Conservation (phyloP, 495 filamentous ascomycete genomes). For the Corynascus novoguineensis region DNA sequence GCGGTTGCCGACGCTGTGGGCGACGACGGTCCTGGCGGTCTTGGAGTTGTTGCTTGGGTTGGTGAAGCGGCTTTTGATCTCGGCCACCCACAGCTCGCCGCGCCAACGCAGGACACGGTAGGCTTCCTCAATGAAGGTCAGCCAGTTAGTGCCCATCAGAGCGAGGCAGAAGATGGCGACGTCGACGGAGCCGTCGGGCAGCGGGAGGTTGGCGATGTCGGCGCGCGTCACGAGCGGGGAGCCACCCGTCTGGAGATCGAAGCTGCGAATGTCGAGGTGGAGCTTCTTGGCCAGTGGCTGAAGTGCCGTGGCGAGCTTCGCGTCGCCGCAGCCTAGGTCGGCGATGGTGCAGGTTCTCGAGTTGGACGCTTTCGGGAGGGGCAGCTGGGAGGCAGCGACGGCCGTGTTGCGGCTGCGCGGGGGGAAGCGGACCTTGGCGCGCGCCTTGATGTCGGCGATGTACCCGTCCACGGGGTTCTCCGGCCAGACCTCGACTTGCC, state of each 20-base stretch:
- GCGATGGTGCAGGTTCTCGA: slow-evolving; percentile 65
- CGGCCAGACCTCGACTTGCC: slow-evolving; percentile 91
- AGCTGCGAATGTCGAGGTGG: slow-evolving; percentile 37
- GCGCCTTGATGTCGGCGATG: slow-evolving; percentile 57
- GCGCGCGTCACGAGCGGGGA: slow-evolving; percentile 71
- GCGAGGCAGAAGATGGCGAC: slow-evolving; percentile 90
- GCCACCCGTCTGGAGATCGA: slow-evolving; percentile 52
- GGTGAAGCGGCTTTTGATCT: slow-evolving; percentile 89
- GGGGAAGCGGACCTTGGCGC: slow-evolving; percentile 36
- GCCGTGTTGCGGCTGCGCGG: slow-evolving; percentile 31
- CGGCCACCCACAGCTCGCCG: slow-evolving; percentile 92
- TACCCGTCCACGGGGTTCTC: slow-evolving; percentile 89
- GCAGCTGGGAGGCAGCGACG: slow-evolving; percentile 16
- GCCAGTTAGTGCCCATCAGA: slow-evolving; percentile 98
- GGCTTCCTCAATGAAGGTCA: slow-evolving; percentile 92
- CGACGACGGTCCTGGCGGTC: slow-evolving; percentile 41
- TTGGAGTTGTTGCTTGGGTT: slow-evolving; percentile 48
- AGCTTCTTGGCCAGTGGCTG: slow-evolving; percentile 50
- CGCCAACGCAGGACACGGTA: slow-evolving; percentile 82
- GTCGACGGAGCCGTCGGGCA: slow-evolving; percentile 66
- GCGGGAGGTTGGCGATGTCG: slow-evolving; percentile 77
- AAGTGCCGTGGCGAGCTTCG: slow-evolving; percentile 60
- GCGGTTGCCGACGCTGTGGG: slow-evolving; percentile 57
- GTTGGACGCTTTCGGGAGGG: slow-evolving; percentile 38
- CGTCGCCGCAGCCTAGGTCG: slow-evolving; percentile 61